Evolutionary conservation across 163 green algal species (phyloP).

Genomic region (Picocystis sp.): DNA sequence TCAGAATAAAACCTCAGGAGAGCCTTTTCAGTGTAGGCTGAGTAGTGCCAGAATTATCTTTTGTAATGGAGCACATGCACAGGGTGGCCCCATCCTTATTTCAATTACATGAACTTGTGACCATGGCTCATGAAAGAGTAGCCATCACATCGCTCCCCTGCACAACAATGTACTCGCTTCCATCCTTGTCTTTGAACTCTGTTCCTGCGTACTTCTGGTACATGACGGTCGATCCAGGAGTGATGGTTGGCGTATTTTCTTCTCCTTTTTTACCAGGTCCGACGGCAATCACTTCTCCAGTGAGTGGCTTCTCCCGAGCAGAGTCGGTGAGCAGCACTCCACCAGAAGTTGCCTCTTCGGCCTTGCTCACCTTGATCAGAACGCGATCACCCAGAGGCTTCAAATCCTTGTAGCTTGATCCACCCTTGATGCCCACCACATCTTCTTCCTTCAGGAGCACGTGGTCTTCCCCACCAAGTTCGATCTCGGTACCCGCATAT

Average conservation of each 20-base stretch:
- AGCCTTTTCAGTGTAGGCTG: too few relatives aligned
- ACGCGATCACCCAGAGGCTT: slow-evolving; percentile 69
- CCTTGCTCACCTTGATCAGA: slow-evolving; percentile 56
- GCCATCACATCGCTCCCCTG: slow-evolving; percentile 77
- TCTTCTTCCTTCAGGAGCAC: slow-evolving; percentile 77
- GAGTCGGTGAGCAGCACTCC: slow-evolving; percentile 77
- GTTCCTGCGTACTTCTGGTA: slow-evolving; percentile 96
- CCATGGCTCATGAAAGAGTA: slow-evolving; percentile 21
- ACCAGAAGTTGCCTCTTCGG: slow-evolving; percentile 62
- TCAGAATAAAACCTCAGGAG: background rate
- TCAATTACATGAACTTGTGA: too few relatives aligned
- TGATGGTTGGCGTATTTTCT: slow-evolving; percentile 44
- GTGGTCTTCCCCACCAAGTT: slow-evolving; percentile 38
- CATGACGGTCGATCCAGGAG: slow-evolving; percentile 57
- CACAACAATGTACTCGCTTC: slow-evolving; percentile 70
- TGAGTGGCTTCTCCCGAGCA: slow-evolving; percentile 72
- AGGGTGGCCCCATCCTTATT: too few relatives aligned
- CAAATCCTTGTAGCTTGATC: slow-evolving; percentile 64
- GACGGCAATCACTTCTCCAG: slow-evolving; percentile 50
- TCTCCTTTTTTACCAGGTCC: slow-evolving; percentile 71
- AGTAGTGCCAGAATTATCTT: too few relatives aligned
- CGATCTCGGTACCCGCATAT: slow-evolving; percentile 82
- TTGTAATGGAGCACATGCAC: too few relatives aligned
- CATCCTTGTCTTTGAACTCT: slow-evolving; percentile 63
- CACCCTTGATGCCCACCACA: slow-evolving; percentile 54